Percentiles rank a stretch among this genome's conserved stretches.
Conservation (phyloP, 2,329 filamentous ascomycete species). For the Aspergillus brunneoviolaceus region DNA sequence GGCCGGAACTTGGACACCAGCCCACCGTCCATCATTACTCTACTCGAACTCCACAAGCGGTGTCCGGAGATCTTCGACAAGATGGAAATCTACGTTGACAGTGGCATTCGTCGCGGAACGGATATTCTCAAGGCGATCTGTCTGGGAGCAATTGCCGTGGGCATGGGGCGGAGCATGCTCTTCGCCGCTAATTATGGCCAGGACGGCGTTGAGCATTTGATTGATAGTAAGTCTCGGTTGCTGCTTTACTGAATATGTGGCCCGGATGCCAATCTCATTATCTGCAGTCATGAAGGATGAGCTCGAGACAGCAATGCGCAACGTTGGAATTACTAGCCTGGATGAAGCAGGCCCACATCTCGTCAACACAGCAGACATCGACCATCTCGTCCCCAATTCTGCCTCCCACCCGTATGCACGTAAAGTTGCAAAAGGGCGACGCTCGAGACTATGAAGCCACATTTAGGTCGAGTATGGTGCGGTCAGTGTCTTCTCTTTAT, state of each 20-base stretch:
- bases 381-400: constrained; percentile 48
- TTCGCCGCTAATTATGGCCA: constrained; percentile 56
- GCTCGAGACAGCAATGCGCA: constrained; percentile 52
- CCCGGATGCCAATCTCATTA: constrained; percentile 2
- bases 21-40: constrained; percentile 51
- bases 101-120: constrained; percentile 54
- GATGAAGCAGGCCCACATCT: constrained; percentile 45
- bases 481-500: no score
- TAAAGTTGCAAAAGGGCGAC: constrained; percentile 31
- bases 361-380: constrained; percentile 52
- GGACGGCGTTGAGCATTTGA: constrained; percentile 55
- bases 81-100: constrained; percentile 56
- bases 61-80: constrained; percentile 52
- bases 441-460: background rate
- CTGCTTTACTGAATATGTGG: background rate
- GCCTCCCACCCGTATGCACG: constrained; percentile 46
- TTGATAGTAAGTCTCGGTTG: constrained; percentile 50
- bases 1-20: constrained; percentile 56
- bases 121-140: constrained; percentile 57
- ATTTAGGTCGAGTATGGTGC: background rate
- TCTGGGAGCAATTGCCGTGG: constrained; percentile 56
- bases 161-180: constrained; percentile 54
- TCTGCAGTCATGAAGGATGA: constrained; percentile 47
- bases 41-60: constrained; percentile 53
- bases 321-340: constrained; percentile 48